phyloP scores from a whole-genome alignment of 768 basidiomycete genomes.

The Boletus eberwhitei region DNA sequence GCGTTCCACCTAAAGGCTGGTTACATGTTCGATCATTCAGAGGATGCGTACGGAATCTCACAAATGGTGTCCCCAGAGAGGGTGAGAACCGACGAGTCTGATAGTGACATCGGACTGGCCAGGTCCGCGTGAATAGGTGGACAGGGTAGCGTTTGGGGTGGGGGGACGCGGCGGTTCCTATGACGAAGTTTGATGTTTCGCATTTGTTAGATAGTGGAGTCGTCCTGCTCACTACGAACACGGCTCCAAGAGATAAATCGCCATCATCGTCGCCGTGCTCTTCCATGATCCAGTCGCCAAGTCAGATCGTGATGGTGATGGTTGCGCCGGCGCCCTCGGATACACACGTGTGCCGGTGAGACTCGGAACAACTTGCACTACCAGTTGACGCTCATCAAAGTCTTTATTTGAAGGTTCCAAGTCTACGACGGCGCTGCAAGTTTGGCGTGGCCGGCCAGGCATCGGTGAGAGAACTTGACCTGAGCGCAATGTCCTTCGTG shows the following conservation, averaged over 20 bases:
- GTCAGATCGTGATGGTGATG: not conserved
- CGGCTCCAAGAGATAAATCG: constrained; percentile 37
- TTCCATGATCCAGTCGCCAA: not conserved
- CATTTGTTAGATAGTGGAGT: not conserved
- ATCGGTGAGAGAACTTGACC: not conserved
- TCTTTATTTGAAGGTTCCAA: not conserved
- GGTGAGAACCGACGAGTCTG: constrained; percentile 73
- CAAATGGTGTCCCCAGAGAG: constrained; percentile 82
- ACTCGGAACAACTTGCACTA: not conserved
- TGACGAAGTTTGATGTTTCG: not conserved
- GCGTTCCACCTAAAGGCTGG: constrained; percentile 72
- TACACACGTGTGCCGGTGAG: not conserved
- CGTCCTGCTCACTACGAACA: constrained; percentile 48
- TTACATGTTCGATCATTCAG: not conserved
- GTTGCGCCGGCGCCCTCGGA: not conserved
- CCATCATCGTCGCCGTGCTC: constrained; percentile 27
- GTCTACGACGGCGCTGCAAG: not conserved
- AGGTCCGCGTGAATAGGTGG: constrained; percentile 43
- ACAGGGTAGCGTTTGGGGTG: constrained; percentile 57
- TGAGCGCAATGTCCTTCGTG: no score
- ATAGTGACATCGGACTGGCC: constrained; percentile 44
- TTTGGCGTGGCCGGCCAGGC: not conserved
- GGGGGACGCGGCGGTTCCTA: constrained; percentile 66
- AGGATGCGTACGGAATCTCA: constrained; percentile 29
- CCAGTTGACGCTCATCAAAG: not conserved